Base-by-base conservation (phyloP, 2,329 filamentous ascomycete genomes). In the Diaporthe citrichinensis region DNA sequence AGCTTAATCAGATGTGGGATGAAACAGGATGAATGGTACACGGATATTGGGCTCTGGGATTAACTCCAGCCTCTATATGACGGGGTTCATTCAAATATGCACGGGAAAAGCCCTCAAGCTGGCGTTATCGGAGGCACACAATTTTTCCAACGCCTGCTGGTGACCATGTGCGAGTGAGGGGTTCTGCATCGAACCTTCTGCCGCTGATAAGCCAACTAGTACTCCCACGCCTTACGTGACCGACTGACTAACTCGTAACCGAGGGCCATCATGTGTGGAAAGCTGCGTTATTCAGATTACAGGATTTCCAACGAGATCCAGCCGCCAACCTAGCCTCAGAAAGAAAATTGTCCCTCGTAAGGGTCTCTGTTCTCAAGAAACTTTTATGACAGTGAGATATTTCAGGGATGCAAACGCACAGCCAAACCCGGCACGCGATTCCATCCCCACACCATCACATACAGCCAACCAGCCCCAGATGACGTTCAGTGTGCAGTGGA, bases 221-320 rank as follows among this genome's bases (percentile, higher is more conserved):
- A 28, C 65, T 41, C 31, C 34, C 34, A 28, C 34, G 1, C 9
- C 62, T 69, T 69, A 69, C 65, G 49, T 69, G 65, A 41, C 49
- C 49, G 17, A 69, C 65, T 69, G 65, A 69, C 65, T 69, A 69
- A 69, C 28, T 53, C 46, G 41, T 20, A 68, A 12, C 46, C 46
- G 23, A 68, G 46, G 49, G n/a, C 15, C 15, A 46, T 12, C 41
- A 15, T 28, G 3, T 23, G 34, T 69, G 49, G 23, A 14, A 9
- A 28, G 49, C 49, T 49, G 14, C 44, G 15, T 5, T 67, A 17
- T n/a, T 14, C 28, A 20, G 28, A 2, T 17, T 49, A 3, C 28
- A n/a, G 25, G 3, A 36, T 67, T 41, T 49, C 2, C 15, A 51
- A 25, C 14, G 20, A 20, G 9, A 39, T 4, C 12, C 20, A 15